These are phyloP conservation scores for Ceratobasidium sp. DNA, from an alignment of 1,284 basidiomycete genomes.

Conservation along the genomic window DNA sequence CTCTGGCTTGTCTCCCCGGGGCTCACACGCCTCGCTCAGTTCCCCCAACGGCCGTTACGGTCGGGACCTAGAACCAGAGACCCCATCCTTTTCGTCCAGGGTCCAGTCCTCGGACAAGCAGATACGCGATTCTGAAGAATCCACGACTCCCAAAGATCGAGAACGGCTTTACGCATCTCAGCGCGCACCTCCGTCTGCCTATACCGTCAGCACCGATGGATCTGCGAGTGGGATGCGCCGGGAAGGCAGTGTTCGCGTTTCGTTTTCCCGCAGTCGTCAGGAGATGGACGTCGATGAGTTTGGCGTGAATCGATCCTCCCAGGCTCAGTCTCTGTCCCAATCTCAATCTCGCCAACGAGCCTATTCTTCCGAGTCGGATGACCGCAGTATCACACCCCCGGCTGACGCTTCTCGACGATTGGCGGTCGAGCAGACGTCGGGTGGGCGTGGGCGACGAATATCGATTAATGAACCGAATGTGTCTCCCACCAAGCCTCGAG, in stretches of 20 bases:
- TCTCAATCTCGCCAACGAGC: slow-evolving; percentile 14
- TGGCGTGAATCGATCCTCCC: background rate
- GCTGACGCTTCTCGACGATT: slow-evolving; percentile 24
- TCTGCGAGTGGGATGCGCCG: slow-evolving; percentile 8
- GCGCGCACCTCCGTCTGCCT: slow-evolving; percentile 14
- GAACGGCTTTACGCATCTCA: slow-evolving; percentile 30
- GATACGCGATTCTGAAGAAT: slow-evolving; percentile 17
- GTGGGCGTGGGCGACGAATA: slow-evolving; percentile 16
- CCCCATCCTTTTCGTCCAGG: background rate
- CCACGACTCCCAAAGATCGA: slow-evolving; percentile 32
- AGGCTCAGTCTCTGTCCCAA: too few species aligned
- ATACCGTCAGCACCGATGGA: slow-evolving; percentile 15
- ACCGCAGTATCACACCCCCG: slow-evolving; percentile 32
- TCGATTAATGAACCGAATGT: slow-evolving; percentile 23
- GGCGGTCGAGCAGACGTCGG: slow-evolving; percentile 7
- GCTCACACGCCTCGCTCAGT: slow-evolving; percentile 3
- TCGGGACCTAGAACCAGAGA: slow-evolving; percentile 29
- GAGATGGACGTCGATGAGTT: slow-evolving; percentile 25
- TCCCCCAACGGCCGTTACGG: slow-evolving; percentile 17
- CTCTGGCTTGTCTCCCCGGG: slow-evolving; percentile 17
- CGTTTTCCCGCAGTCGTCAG: slow-evolving; percentile 26
- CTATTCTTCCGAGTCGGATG: slow-evolving; percentile 36
- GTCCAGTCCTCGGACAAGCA: slow-evolving; percentile 7
- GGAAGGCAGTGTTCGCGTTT: slow-evolving; percentile 36
- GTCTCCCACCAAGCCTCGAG: slow-evolving; percentile 41